phyloP scores from a whole-genome alignment of 108 stramenopile genomes.

The Epithemia pelagica region DNA sequence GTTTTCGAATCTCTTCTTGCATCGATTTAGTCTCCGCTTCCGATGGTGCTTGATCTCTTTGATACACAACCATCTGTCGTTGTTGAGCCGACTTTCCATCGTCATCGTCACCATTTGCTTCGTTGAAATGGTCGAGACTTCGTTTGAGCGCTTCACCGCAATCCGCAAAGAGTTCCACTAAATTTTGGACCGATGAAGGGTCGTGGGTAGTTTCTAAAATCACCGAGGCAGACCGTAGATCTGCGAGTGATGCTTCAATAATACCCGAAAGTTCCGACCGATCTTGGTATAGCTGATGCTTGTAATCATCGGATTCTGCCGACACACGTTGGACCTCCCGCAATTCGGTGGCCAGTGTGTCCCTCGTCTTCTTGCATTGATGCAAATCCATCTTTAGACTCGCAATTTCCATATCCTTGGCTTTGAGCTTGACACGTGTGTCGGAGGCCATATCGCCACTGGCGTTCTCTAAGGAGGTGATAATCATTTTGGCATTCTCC shows the following conservation, averaged over 20 bases:
- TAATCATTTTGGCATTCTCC: constrained; percentile 56
- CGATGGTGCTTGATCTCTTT: constrained; percentile 20
- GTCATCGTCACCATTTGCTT: background rate
- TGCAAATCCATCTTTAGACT: constrained; percentile 20
- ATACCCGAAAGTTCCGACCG: constrained; percentile 23
- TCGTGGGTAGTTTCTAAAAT: constrained; percentile 32
- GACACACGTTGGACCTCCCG: constrained; percentile 27
- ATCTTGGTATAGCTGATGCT: constrained; percentile 12
- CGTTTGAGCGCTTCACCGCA: constrained; percentile 1
- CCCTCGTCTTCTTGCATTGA: constrained; percentile 26
- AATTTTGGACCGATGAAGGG: constrained; percentile 21
- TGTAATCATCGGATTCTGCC: constrained; percentile 7
- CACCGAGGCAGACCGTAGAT: constrained; percentile 27
- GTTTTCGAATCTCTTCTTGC: background rate
- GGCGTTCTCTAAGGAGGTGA: constrained; percentile 48
- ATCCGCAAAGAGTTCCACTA: constrained; percentile 22
- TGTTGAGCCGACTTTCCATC: background rate
- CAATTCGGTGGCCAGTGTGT: constrained; percentile 43
- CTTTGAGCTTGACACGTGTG: constrained; percentile 39
- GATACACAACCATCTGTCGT: background rate
- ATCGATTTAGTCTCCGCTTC: background rate
- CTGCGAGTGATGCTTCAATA: constrained; percentile 23
- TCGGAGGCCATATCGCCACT: constrained; percentile 39
- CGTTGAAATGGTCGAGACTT: constrained; percentile 1
- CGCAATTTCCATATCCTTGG: constrained; percentile 34